Conservation (phyloP, 306 rosid genomes). For the Albizia julibrissin region DNA sequence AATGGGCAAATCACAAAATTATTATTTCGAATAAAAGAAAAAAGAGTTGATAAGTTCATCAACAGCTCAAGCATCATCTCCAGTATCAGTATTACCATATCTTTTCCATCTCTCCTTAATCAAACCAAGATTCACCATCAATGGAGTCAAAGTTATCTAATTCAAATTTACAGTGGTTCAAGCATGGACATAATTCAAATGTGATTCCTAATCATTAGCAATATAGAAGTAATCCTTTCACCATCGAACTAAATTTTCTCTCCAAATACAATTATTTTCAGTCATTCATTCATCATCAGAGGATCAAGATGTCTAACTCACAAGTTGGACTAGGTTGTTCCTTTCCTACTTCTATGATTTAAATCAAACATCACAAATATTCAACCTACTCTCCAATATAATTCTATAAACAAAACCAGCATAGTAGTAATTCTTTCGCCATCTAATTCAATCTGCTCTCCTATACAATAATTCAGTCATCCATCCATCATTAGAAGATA, state of each 20-base stretch:
- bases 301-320: not conserved
- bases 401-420: not conserved
- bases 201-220: not conserved
- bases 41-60: not conserved
- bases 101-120: not conserved
- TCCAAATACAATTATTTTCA: not conserved
- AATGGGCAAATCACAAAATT: not conserved
- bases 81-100: not conserved
- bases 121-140: not conserved
- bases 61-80: not conserved
- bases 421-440: no score
- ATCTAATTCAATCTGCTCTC: no score
- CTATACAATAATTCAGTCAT: not conserved
- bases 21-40: not conserved
- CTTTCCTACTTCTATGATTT: not conserved
- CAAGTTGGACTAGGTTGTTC: not conserved
- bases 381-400: not conserved
- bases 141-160: not conserved
- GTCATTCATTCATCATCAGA: not conserved
- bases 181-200: not conserved
- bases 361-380: not conserved
- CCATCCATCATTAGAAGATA: not conserved
- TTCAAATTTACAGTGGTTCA: not conserved
- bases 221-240: not conserved
- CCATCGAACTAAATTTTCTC: not conserved